Evolutionary conservation across 2,329 filamentous ascomycete species (phyloP).

Genomic region (Cryphonectria carpinicola): DNA sequence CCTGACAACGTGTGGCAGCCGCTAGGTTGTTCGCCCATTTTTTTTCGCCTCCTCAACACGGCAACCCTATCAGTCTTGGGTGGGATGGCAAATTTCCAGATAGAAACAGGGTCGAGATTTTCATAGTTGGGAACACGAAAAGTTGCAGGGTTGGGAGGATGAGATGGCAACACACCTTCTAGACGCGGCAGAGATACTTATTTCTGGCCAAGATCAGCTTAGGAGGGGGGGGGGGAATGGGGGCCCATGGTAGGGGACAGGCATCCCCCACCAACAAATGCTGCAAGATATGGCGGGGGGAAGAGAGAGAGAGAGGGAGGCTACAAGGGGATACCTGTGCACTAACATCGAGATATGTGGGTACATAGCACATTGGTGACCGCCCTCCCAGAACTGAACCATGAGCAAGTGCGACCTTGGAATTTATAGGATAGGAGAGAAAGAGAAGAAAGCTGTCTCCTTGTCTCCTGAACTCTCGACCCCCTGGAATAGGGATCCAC

Average conservation of each 20-base stretch:
- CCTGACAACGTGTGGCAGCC: background rate
- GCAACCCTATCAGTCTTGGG: background rate
- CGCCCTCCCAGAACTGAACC: slow-evolving; percentile 15
- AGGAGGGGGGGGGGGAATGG: background rate
- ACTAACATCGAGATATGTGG: slow-evolving; percentile 9
- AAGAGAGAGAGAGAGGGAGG: background rate
- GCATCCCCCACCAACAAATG: slow-evolving; percentile 16
- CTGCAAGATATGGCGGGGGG: background rate
- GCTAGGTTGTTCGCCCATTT: background rate
- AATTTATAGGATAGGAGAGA: slow-evolving; percentile 20
- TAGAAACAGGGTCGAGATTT: background rate
- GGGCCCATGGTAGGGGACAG: slow-evolving; percentile 8
- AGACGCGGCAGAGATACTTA: slow-evolving; percentile 7
- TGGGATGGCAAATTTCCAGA: background rate
- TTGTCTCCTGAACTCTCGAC: slow-evolving; percentile 22
- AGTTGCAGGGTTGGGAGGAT: background rate
- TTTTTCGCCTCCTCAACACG: slow-evolving; percentile 8
- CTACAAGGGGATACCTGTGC: background rate
- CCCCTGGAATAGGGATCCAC: slow-evolving; percentile 27
- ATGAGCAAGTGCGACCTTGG: slow-evolving; percentile 10
- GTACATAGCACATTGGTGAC: slow-evolving; percentile 13
- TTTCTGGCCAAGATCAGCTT: slow-evolving; percentile 14
- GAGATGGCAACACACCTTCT: slow-evolving; percentile 6
- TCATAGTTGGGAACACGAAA: background rate
- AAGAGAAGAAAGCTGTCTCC: slow-evolving; percentile 14